Evolutionary conservation across 2,329 filamentous ascomycete genomes (phyloP), one percentile per base, ranked within the genome.

Genomic region (Neopestalotiopsis clavispora): DNA sequence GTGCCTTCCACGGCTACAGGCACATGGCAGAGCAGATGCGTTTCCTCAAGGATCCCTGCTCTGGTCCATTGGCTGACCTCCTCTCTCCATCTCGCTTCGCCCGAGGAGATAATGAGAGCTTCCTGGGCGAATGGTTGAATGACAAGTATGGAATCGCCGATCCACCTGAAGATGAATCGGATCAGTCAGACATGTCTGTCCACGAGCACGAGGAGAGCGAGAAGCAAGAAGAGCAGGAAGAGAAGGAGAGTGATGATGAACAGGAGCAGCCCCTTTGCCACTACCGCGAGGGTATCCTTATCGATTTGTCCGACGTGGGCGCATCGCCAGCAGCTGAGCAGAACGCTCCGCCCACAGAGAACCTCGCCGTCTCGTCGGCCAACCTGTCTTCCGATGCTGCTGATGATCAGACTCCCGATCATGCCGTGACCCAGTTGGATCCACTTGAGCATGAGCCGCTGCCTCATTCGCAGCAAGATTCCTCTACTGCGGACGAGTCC

Each of bases 11-110:
- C 3, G 42, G 38, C 4, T 69, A 64, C 38, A 17, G 32, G 12
- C 6, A 30, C 14, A 4, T 34, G 9, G n/a, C 34, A 10, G 17
- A 30, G 6, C n/a, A 23, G 12, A 9, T 69, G 13, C 9, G 4
- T 10, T 69, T 64, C 38, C 28, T 32, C 14, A 45, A 61, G 1
- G 68, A 69, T 38, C 68, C 68, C 38, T 69, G 68, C 45, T 60
- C 42, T 12, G 61, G 38, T 34, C 66, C 68, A 10, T 30, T 65
- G 45, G 4, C 20, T 17, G n/a, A 58, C 17, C 38, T 64, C 10
- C 14, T n/a, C 13, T 23, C 28, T 10, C 63, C 42, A 23, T 13
- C 28, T 42, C 10, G 12, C 23, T 23, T 66, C 34, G 63, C 63
- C 12, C 42, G 63, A n/a, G 42, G 49, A 20, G 20, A 13, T 4